phyloP scores from a whole-genome alignment of 345 rosid genomes.

The Theobroma cacao region DNA sequence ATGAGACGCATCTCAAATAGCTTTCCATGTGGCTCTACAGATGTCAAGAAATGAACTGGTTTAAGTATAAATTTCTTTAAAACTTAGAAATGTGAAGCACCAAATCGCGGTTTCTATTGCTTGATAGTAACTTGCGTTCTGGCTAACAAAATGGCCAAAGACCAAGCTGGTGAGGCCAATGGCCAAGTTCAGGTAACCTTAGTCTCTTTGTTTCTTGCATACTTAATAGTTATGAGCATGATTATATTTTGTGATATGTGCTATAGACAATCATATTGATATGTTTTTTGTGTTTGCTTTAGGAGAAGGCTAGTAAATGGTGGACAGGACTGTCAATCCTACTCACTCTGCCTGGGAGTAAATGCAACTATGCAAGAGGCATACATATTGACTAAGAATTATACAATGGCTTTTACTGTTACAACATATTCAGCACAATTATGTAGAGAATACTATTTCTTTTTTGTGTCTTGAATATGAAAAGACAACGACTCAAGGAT shows the following conservation, averaged over 20 bases:
- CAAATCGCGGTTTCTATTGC: neutral
- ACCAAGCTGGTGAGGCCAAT: slow-evolving; percentile 52
- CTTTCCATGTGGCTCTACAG: neutral
- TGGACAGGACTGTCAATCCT: neutral
- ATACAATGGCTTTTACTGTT: too few species aligned
- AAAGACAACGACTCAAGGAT: too few species aligned
- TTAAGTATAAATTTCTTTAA: slow-evolving; percentile 13
- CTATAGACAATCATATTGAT: neutral
- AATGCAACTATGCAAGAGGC: neutral
- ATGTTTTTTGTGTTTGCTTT: neutral
- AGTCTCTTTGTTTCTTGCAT: neutral
- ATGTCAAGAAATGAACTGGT: neutral
- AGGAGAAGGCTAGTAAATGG: neutral
- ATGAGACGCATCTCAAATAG: neutral
- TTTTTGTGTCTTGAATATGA: too few species aligned
- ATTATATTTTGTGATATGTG: neutral
- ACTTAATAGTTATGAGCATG: neutral
- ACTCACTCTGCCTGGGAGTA: neutral
- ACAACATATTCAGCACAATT: too few species aligned
- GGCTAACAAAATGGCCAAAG: neutral
- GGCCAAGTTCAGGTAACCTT: slow-evolving; percentile 51
- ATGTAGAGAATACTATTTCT: too few species aligned
- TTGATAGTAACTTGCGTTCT: neutral
- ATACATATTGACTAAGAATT: neutral
- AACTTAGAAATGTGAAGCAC: neutral